Conservation (phyloP, 192 early-diverging fungal genomes). For the Coemansia sp. region DNA sequence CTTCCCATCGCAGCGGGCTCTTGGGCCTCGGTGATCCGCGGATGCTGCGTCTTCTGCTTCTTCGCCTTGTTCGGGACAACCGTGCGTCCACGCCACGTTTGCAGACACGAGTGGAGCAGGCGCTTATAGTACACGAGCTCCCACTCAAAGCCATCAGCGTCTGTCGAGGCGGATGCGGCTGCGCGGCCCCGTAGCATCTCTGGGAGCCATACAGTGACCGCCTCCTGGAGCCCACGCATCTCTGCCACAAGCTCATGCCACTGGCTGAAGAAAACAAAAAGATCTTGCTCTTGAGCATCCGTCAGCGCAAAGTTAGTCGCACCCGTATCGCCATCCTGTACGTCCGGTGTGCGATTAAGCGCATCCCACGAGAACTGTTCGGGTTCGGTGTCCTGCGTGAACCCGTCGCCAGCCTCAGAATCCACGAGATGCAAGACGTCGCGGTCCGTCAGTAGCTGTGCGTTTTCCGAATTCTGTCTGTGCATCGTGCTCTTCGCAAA, state of each 20-base stretch:
- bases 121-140: constrained; percentile 10
- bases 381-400: not conserved
- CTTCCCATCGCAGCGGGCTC: not conserved
- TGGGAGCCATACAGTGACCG: not conserved
- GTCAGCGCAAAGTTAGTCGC: not conserved
- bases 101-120: constrained; percentile 6
- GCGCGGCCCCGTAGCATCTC: constrained; percentile 5
- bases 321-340: not conserved
- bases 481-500: not conserved
- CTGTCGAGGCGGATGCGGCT: not conserved
- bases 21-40: not conserved
- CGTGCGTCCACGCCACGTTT: not conserved
- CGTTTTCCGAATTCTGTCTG: not conserved
- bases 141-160: constrained; percentile 25
- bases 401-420: not conserved
- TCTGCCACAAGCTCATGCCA: constrained; percentile 24
- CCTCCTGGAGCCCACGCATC: constrained; percentile 4
- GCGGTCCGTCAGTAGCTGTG: not conserved
- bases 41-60: constrained; percentile 1
- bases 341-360: not conserved
- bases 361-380: constrained; percentile 5
- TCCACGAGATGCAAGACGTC: not conserved
- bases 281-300: not conserved
- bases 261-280: constrained; percentile 11
- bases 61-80: not conserved